Base-by-base conservation (phyloP, 148 eudicot species). In the Vaccinium macrocarpon region DNA sequence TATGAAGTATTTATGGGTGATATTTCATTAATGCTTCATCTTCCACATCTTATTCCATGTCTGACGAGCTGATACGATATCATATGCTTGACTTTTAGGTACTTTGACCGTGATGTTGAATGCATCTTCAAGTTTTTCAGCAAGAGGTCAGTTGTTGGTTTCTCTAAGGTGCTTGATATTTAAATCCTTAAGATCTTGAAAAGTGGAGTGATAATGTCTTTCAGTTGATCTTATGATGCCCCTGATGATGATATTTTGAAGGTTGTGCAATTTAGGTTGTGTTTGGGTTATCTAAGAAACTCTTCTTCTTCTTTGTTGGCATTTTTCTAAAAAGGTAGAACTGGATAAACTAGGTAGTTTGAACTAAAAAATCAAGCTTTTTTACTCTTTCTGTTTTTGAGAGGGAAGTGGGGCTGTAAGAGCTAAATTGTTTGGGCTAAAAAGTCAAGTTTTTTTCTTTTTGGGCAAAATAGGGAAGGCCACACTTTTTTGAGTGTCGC, bases 61-160 rank as follows among this genome's bases (percentile, higher is more conserved):
- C 46, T 49, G 27, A 14, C 19, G n/a, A 4, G 15, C 25, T 19
- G 27, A 2, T 32, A 2, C 15, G 4, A 53, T 57, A 21, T 75
- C 12, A 14, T 29, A 14, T 61, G 14, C 84, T 83, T 83, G 56
- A 29, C 3, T 68, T 77, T 82, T 89, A 96, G 99, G 99, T 96
- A 93, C 86, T 96, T 96, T 59, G 98, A 96, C 81, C 98, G 99
- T 79, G 98, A 96, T 87, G 95, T 96, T 84, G 98, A 95, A 84
- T 96, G 99, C 92, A 90, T 96, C 86, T 94, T 88, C 90, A 96
- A 95, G 91, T 96, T 94, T 86, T 96, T 96, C 84, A 80, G 88
- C 29, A 96, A 93, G 87, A 91, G 98, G 99, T 94, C 72, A 75
- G 92, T 76, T 23, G 13, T 46, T 62, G 18, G 32, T 49, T 76